Evolutionary conservation across 1,284 basidiomycete species (phyloP), one percentile per base, ranked within the genome.

Genomic region (Pseudozyma sp.): DNA sequence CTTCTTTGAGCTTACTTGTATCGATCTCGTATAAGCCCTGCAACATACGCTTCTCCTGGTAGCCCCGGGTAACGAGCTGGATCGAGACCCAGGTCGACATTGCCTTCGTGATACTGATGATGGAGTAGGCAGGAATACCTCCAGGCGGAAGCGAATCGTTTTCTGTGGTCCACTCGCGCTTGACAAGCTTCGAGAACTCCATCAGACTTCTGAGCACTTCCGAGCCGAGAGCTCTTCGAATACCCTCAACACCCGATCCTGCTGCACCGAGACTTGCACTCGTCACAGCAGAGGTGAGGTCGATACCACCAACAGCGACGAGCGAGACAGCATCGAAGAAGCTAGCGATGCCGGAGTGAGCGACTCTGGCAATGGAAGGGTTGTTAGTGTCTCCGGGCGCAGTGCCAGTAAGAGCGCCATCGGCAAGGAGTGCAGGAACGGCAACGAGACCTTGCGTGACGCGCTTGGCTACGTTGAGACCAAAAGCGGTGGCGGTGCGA

Each of bases 81-180:
- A 82, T 78, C 13, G 55, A 68, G 16, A 82, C 74, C 80, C 80
- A 82, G 12, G 73, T 72, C 36, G 70, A 67, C 19, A 82, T 65
- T 9, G 81, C 81, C 34, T 79, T 76, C 13, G 76, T 78, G 45
- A 81, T 64, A 21, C 58, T 59, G n/a, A 80, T 48, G 43, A 72
- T 68, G 14, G 72, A 76, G 59, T 80, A 82, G 4, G 56, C 68
- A 5, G 81, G 81, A 16, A 82, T 76, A 14, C 81, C 81, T 5
- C 81, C 81, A 1, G 81, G 81, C 0, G 81, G 81, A 3, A 82
- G 66, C 39, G 56, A 62, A 39, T 79, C 78, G 49, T 72, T 70
- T 21, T 71, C 45, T 10, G 65, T 64, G 39, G 69, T 71, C 81
- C 81, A 82, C 25, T 81, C 78, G 47, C 79, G 71, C 62, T 78